Percentiles rank a stretch among this genome's conserved stretches.
Evolutionary conservation across 305 asterid genomes (phyloP).

Genomic region (Fraxinus baroniana): DNA sequence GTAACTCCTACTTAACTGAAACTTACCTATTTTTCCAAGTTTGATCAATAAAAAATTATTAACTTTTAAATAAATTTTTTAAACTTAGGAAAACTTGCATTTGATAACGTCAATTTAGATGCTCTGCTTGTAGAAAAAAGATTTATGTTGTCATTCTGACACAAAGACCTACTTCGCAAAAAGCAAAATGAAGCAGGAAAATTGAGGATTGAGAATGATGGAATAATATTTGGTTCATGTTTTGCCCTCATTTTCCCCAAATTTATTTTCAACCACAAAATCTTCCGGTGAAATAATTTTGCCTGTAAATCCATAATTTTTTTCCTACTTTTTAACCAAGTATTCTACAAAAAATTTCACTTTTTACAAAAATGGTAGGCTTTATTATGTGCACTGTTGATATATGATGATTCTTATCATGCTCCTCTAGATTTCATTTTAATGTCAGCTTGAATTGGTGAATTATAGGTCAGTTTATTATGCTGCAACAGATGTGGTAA

Average conservation of each 20-base stretch:
- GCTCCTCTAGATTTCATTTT: constrained; percentile 23
- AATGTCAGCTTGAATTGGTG: constrained; percentile 33
- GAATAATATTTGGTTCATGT: background rate
- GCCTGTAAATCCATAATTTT: background rate
- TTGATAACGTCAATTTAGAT: background rate
- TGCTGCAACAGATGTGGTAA: constrained; percentile 93
- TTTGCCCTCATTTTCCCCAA: background rate
- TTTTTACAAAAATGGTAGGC: background rate
- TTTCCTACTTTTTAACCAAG: background rate
- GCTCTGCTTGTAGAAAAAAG: background rate
- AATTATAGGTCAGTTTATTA: constrained; percentile 91
- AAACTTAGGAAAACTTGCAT: background rate
- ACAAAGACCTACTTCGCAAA: background rate
- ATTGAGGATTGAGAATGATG: background rate
- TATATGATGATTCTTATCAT: constrained; percentile 18
- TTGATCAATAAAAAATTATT: background rate
- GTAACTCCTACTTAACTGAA: background rate
- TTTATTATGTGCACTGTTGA: constrained; percentile 11
- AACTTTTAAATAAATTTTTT: background rate
- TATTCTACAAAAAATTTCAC: background rate
- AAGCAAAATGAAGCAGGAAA: background rate
- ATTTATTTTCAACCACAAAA: background rate
- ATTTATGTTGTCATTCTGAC: background rate
- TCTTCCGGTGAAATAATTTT: background rate
- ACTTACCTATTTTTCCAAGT: background rate